Evolutionary conservation across 2,329 filamentous ascomycete genomes (phyloP).

Genomic region (Fusarium drepaniforme): DNA sequence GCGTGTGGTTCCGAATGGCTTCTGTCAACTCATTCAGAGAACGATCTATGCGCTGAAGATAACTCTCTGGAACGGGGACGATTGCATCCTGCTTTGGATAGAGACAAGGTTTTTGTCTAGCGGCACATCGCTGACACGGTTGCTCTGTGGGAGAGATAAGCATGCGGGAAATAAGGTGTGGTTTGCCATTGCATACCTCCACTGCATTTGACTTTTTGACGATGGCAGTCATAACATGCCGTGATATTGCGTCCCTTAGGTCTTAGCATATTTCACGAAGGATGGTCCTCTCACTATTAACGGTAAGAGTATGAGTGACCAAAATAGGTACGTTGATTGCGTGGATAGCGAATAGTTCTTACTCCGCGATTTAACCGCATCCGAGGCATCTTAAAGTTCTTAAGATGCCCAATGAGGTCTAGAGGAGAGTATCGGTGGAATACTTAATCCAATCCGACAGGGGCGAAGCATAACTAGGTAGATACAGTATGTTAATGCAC

Average conservation of each 20-base stretch:
- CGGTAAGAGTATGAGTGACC: background rate
- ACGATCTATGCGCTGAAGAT: background rate
- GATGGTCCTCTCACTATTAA: background rate
- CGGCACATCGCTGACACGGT: background rate
- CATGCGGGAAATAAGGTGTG: background rate
- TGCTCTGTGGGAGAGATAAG: background rate
- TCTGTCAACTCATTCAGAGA: background rate
- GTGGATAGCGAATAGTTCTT: background rate
- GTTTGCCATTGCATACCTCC: background rate
- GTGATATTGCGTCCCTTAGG: background rate
- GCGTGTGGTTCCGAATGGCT: background rate
- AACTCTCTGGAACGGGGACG: background rate
- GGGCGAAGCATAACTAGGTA: too few relatives aligned
- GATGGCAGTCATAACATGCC: background rate
- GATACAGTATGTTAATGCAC: too few relatives aligned
- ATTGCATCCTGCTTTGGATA: background rate
- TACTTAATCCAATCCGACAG: background rate
- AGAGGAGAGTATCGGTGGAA: background rate
- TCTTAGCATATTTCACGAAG: background rate
- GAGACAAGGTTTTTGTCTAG: background rate
- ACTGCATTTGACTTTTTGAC: background rate
- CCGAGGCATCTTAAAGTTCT: background rate
- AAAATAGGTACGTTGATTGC: background rate
- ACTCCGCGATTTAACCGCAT: background rate
- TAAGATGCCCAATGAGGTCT: background rate